Conservation (phyloP, 495 filamentous ascomycete species). For the Xylaria sp. region DNA sequence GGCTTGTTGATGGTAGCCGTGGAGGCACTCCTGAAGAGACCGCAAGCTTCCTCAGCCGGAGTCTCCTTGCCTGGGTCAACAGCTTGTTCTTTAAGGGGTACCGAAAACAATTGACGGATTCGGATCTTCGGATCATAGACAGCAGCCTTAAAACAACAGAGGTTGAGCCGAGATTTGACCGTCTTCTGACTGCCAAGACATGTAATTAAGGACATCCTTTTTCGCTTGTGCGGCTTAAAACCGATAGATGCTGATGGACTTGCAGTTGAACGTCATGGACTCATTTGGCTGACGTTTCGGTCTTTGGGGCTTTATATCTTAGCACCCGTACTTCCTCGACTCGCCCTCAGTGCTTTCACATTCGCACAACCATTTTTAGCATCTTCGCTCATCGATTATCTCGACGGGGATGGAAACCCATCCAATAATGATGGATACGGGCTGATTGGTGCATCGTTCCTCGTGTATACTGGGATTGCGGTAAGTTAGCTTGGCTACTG, state of each 20-base stretch:
- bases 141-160: slow-evolving; percentile 2
- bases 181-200: slow-evolving; percentile 1
- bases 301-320: slow-evolving; percentile 28
- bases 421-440: slow-evolving; percentile 58
- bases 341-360: slow-evolving; percentile 58
- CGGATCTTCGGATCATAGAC: slow-evolving; percentile 24
- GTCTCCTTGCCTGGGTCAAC: slow-evolving; percentile 26
- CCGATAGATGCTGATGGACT: neutral
- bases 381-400: slow-evolving; percentile 52
- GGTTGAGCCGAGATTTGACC: slow-evolving; percentile 8
- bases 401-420: slow-evolving; percentile 40
- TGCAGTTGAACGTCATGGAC: slow-evolving; percentile 10
- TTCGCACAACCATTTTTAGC: slow-evolving; percentile 63
- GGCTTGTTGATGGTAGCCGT: slow-evolving; percentile 8
- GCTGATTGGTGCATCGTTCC: slow-evolving; percentile 60
- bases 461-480: slow-evolving; percentile 62
- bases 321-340: slow-evolving; percentile 52
- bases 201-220: neutral
- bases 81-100: slow-evolving; percentile 23
- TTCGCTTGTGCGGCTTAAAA: neutral
- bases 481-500: slow-evolving; percentile 25
- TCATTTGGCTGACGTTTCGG: slow-evolving; percentile 13
- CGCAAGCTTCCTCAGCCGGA: slow-evolving; percentile 25
- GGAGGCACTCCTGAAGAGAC: slow-evolving; percentile 21
- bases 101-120: slow-evolving; percentile 3